A percentile compares a stretch with the other conserved stretches of the same genome.
phyloP scores from a whole-genome alignment of 371 early-diverging fungal species.

The Mucor ambiguus region DNA sequence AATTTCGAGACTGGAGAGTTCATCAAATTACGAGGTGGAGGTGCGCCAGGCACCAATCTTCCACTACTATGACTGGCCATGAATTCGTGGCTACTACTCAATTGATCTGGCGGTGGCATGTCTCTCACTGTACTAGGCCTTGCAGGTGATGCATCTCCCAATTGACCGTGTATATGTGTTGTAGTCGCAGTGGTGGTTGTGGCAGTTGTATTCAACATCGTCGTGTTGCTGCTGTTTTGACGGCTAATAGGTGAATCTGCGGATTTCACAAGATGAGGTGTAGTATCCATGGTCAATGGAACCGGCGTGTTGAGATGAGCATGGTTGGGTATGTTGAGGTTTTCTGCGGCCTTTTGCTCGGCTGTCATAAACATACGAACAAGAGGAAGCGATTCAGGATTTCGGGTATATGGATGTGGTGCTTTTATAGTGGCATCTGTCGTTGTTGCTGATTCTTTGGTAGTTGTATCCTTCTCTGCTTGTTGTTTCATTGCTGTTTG shows the following conservation, averaged over 20 bases:
- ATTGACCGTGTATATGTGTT: background rate
- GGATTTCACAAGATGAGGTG: background rate
- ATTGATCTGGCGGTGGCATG: background rate
- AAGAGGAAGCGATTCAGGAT: conserved; percentile 42
- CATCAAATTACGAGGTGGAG: conserved; percentile 11
- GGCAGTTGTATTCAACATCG: background rate
- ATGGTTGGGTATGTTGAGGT: background rate
- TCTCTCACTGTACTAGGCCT: background rate
- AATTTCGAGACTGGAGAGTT: conserved; percentile 28
- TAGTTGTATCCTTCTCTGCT: background rate
- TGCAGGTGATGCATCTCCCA: background rate
- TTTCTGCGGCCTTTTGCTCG: conserved; percentile 17
- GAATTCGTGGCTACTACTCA: background rate
- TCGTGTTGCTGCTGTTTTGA: background rate
- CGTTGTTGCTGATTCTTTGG: background rate
- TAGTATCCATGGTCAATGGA: background rate
- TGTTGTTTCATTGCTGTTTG: conserved; percentile 3
- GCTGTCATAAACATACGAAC: conserved; percentile 45
- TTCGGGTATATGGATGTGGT: conserved; percentile 27
- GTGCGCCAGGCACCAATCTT: conserved; percentile 17
- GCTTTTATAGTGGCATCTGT: background rate
- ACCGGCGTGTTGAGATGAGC: background rate
- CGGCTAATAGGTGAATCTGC: background rate
- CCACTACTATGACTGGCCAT: background rate
- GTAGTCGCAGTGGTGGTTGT: background rate